Conservation (phyloP, 2,329 filamentous ascomycete species). For the Alternaria triticina region DNA sequence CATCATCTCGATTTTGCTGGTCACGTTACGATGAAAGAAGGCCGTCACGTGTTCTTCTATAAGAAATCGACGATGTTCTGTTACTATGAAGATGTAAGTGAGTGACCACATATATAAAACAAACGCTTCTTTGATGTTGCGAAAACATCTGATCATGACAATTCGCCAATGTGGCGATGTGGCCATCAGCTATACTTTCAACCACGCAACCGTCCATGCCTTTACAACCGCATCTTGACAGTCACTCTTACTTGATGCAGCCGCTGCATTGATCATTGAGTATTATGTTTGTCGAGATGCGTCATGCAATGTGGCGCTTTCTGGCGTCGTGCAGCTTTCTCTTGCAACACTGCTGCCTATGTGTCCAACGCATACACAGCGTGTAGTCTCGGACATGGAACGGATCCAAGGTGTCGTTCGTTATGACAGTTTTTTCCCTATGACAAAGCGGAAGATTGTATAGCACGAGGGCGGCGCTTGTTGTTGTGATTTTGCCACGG, state of each 20-base stretch:
- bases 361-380: not conserved
- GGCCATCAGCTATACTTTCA: not conserved
- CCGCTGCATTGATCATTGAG: not conserved
- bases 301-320: not conserved
- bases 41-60: not conserved
- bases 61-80: not conserved
- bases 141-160: not conserved
- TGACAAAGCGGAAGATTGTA: not conserved
- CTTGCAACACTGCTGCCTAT: not conserved
- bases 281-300: not conserved
- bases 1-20: not conserved
- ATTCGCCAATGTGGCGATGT: not conserved
- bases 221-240: not conserved
- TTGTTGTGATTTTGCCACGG: slow-evolving; percentile 13
- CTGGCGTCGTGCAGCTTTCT: not conserved
- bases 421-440: not conserved
- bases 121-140: not conserved
- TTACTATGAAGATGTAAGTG: not conserved
- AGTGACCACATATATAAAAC: not conserved
- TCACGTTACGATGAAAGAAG: not conserved
- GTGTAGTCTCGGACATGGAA: not conserved
- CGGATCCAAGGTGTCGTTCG: not conserved
- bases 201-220: not conserved
- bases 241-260: not conserved
- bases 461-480: slow-evolving; percentile 3